phyloP scores from a whole-genome alignment of 768 basidiomycete genomes.

The Kwoniella dendrophila region DNA sequence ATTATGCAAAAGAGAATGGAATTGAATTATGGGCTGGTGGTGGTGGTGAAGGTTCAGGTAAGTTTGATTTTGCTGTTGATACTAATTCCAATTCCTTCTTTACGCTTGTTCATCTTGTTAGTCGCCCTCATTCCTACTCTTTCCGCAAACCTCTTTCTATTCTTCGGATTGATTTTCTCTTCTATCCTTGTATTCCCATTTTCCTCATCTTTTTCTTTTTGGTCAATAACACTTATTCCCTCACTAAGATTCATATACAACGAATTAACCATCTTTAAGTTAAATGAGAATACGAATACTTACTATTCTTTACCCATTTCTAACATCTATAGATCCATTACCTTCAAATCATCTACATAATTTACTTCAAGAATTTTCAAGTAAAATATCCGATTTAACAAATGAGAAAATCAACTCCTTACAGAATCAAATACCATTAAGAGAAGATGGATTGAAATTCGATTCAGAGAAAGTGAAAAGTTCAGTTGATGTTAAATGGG shows the following conservation, averaged over 20 bases:
- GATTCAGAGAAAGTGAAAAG: constrained; percentile 20
- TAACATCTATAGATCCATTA: constrained; percentile 40
- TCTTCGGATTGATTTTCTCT: no score
- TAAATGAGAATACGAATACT: neutral
- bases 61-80: constrained; percentile 21
- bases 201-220: no score
- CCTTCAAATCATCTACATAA: constrained; percentile 52
- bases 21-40: constrained; percentile 54
- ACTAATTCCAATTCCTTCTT: no score
- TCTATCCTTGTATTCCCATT: no score
- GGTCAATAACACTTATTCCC: no score
- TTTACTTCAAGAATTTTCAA: constrained; percentile 48
- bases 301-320: neutral
- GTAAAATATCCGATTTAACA: constrained; percentile 2
- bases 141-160: no score
- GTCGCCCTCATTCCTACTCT: no score
- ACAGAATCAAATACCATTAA: constrained; percentile 29
- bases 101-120: no score
- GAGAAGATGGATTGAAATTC: constrained; percentile 36
- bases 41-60: constrained; percentile 53
- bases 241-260: no score
- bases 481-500: constrained; percentile 50
- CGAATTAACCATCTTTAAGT: no score
- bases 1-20: constrained; percentile 40
- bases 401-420: neutral